These are phyloP conservation scores for Trichoderma atrobrunneum DNA, from an alignment of 2,329 filamentous ascomycete genomes.

Conservation along the genomic window DNA sequence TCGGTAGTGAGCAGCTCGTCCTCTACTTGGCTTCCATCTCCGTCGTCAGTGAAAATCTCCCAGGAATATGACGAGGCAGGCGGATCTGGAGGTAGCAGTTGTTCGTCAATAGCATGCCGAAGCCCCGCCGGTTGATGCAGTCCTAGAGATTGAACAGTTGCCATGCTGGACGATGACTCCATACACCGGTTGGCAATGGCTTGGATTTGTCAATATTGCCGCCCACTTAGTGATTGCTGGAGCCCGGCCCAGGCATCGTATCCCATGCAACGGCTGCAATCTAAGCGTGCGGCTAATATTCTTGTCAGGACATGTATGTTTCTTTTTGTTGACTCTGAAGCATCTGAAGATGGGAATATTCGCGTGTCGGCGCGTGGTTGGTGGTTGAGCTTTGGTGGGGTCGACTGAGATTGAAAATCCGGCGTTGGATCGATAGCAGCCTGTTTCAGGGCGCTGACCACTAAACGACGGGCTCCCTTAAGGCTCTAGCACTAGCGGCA, in stretches of 20 bases:
- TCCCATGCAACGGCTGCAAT: background rate
- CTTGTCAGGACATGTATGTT: background rate
- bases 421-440: background rate
- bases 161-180: conserved; percentile 59
- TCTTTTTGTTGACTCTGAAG: background rate
- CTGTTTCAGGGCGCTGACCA: background rate
- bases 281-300: background rate
- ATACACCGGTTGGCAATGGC: conserved; percentile 28
- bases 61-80: conserved; percentile 68
- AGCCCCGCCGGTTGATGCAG: conserved; percentile 85
- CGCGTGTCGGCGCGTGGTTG: conserved; percentile 18
- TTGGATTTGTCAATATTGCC: background rate
- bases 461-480: background rate
- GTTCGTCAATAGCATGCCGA: conserved; percentile 77
- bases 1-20: conserved; percentile 80
- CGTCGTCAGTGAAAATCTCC: conserved; percentile 56
- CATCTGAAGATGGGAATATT: background rate
- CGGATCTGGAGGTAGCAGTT: conserved; percentile 68
- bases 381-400: conserved; percentile 15
- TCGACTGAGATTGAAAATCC: background rate
- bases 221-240: background rate
- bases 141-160: conserved; percentile 84
- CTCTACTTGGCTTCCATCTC: conserved; percentile 49
- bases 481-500: background rate
- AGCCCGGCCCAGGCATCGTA: background rate